Evolutionary conservation across 2,329 filamentous ascomycete genomes (phyloP), one percentile per base, ranked within the genome.

Genomic region (Aspergillus proliferans): DNA sequence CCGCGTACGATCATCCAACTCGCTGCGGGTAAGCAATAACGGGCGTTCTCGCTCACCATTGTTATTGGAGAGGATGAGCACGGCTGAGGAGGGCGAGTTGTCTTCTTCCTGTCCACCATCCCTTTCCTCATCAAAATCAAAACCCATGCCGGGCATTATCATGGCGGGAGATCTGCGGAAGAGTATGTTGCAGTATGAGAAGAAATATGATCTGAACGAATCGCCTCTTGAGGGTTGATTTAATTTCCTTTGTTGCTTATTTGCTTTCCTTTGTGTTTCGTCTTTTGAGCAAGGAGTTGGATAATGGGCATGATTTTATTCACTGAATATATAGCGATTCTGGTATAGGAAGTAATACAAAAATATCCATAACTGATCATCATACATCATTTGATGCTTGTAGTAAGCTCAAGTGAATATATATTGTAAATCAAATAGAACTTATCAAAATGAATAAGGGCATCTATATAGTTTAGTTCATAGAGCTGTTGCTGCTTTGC

Each of bases 1-100:
- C 14, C 59, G 68, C 8, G 65, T 74, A 57, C 53, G 64, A 45
- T 68, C 70, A 5, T 60, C 60, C 3, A 65, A 62, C 33, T 63
- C 67, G 2, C 56, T 69, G 9, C 59, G 58, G n/a, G 58, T 52
- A 6, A 40, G 52, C 14, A 59, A 57, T 42, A 50, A 45, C 6
- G 52, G 60, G 6, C 55, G 55, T 22, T 53, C 56, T 33, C 46
- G 49, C 33, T 57, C 58, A 9, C 55, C 58, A 10, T 43, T 56
- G 28, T 50, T 56, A 40, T 47, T 24, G 41, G 46, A 15, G 39
- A 38, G 8, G 47, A 53, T 15, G 51, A 48, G 34, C 21, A 21
- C 18, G 18, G 38, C 15, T 6, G 38, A 40, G 38, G 19, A 10
- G 4, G 10, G 8, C 3, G 38, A 40, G 18, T 1, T 15, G 14